Evolutionary conservation across 2,329 filamentous ascomycete genomes (phyloP), one percentile per base, ranked within the genome.

Genomic region (Epichloe bromicola): DNA sequence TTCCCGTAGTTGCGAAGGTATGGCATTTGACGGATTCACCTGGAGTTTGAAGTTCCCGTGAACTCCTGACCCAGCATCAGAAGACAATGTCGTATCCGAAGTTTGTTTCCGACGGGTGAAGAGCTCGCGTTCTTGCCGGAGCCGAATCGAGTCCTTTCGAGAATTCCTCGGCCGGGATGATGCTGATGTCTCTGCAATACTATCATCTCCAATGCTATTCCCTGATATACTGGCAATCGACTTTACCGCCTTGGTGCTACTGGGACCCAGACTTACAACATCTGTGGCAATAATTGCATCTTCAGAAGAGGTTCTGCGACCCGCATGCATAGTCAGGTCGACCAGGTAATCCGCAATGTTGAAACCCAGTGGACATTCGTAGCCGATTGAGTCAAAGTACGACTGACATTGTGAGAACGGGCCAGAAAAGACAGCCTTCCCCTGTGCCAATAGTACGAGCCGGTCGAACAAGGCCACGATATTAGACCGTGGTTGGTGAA

Each of bases 271-370:
- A 56, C 81, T 85, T 2, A 78, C 71, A 3, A 75, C 78, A 56
- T 86, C 83, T 7, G 71, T 61, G 5, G 68, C 63, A 38, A 74
- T 53, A 10, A 71, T 66, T 14, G 77, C 78, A 51, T 83, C 79
- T 36, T 83, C 78, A 26, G 63, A 36, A 3, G 79, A 70, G 6
- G 76, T 71, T 19, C 74, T 78, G 43, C 76, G 74, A 53, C 86
- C 80, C 23, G 89, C 90, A 65, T 98, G 93, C 91, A 98, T 97
- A 0, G 93, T 97, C 40, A 98, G 75, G 65, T 98, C 93, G 33
- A 98, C 90, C 5, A 98, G 79, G 63, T 96, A 98, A 65, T 98
- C 93, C 4, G 93, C 93, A 67, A 98, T 97, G 62, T 98, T 98
- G 77, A 97, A 98, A 2, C 94, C 94, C 23, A 90, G 85, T 11